Evolutionary conservation across 192 early-diverging fungal species (phyloP).

Genomic region (Oehlia diaphana): DNA sequence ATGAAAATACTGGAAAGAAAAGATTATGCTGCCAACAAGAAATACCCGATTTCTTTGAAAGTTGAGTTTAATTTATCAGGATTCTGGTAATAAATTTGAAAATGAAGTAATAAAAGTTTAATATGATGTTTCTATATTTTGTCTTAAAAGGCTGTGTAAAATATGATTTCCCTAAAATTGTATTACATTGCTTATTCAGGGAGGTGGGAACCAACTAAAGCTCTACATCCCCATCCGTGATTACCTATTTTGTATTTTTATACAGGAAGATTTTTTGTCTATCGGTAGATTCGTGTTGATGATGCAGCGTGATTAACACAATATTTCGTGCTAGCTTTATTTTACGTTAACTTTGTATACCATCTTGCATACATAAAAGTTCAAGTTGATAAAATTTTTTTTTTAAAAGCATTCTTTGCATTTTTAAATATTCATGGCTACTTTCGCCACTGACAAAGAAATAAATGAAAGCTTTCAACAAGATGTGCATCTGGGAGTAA

Average conservation of each 20-base stretch:
- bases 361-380: background rate
- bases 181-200: background rate
- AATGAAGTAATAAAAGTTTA: no score
- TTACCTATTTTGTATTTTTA: background rate
- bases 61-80: no score
- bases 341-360: background rate
- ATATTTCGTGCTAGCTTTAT: no score
- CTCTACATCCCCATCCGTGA: background rate
- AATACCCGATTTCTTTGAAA: no score
- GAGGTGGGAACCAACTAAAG: background rate
- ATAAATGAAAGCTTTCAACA: conserved; percentile 6
- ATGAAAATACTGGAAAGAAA: background rate
- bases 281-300: background rate
- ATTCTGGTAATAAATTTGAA: no score
- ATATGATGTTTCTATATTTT: no score
- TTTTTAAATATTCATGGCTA: conserved; percentile 18
- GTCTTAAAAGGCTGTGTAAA: background rate
- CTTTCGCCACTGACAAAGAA: conserved; percentile 30
- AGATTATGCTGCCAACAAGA: no score
- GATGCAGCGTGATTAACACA: background rate
- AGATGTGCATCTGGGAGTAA: conserved; percentile 26
- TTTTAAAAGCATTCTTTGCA: background rate
- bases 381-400: background rate
- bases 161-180: background rate
- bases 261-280: background rate